Conservation (phyloP, 441 rosid genomes). For the Erodium chrysanthum region DNA sequence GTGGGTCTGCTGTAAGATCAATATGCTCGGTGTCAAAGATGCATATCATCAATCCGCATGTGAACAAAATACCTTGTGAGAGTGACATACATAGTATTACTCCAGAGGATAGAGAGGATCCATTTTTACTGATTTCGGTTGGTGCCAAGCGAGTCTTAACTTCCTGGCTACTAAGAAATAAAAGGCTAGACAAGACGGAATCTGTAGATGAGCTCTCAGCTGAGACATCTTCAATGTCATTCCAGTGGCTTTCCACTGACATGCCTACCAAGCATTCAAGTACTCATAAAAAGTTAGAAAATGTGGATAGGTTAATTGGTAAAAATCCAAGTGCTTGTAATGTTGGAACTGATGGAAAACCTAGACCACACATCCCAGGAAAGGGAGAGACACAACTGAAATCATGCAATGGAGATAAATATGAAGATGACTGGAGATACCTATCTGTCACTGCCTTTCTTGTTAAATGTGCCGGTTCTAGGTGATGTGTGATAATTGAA, state of each 20-base stretch:
- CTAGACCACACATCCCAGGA: conserved; percentile 20
- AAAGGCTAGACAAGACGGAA: conserved; percentile 26
- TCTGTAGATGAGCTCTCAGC: conserved; percentile 19
- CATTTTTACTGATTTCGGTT: conserved; percentile 67
- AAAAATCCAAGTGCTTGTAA: conserved; percentile 20
- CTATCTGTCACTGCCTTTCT: conserved; percentile 87
- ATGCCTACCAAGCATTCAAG: conserved; percentile 61
- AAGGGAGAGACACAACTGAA: conserved; percentile 21
- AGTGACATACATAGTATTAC: conserved; percentile 17
- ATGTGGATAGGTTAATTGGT: conserved; percentile 20
- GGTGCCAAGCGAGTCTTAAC: conserved; percentile 91
- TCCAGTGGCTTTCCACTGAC: conserved; percentile 94
- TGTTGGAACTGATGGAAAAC: conserved; percentile 20
- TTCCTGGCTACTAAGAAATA: conserved; percentile 64
- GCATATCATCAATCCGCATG: conserved; percentile 35
- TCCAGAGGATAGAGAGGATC: conserved; percentile 32
- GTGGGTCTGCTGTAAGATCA: conserved; percentile 95
- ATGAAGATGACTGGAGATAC: conserved; percentile 94
- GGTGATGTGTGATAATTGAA: conserved; percentile 32
- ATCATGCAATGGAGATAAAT: conserved; percentile 30
- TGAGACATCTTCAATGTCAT: conserved; percentile 48
- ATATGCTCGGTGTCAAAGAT: conserved; percentile 59
- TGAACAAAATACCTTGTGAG: conserved; percentile 21
- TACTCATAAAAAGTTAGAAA: conserved; percentile 27
- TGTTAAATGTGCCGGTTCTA: conserved; percentile 58